Evolutionary conservation across 495 filamentous ascomycete genomes (phyloP).

Genomic region (Tricharina praecox): DNA sequence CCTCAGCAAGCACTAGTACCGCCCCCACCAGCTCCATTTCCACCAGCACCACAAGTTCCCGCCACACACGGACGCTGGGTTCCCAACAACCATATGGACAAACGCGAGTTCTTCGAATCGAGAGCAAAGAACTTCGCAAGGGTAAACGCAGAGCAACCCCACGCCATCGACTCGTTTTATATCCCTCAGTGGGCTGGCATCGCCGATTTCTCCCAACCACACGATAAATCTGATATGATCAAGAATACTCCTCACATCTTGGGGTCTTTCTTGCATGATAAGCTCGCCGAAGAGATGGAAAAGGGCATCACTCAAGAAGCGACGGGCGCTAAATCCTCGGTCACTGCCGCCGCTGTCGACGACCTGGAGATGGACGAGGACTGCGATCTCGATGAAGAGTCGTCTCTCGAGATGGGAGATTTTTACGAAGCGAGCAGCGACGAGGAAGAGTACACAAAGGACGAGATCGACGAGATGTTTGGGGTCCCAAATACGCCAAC

Average conservation of each 20-base stretch:
- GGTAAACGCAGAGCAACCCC: constrained; percentile 5
- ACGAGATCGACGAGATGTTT: background rate
- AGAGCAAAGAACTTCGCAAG: constrained; percentile 17
- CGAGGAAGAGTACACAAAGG: background rate
- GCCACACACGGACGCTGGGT: constrained; percentile 1
- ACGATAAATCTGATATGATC: too few relatives aligned
- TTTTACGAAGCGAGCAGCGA: background rate
- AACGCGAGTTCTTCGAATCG: constrained; percentile 21
- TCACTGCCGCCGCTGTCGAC: too few relatives aligned
- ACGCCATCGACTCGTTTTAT: too few relatives aligned
- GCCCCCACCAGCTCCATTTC: too few relatives aligned
- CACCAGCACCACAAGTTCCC: background rate
- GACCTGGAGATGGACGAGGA: too few relatives aligned
- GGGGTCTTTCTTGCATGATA: too few relatives aligned
- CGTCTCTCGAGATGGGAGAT: constrained; percentile 18
- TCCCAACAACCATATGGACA: constrained; percentile 7
- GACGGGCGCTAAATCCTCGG: constrained; percentile 5
- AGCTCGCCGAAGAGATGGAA: too few relatives aligned
- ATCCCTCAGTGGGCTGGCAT: too few relatives aligned
- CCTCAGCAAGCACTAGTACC: background rate
- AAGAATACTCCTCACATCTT: too few relatives aligned
- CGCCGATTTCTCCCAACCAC: too few relatives aligned
- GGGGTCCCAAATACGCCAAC: background rate
- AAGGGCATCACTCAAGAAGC: too few relatives aligned
- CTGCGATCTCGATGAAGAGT: constrained; percentile 16